A percentile compares a stretch with the other conserved stretches of the same genome.
These are phyloP conservation scores for Endotrypanum monterogeii DNA, from an alignment of 208 protist species.

Conservation along the genomic window DNA sequence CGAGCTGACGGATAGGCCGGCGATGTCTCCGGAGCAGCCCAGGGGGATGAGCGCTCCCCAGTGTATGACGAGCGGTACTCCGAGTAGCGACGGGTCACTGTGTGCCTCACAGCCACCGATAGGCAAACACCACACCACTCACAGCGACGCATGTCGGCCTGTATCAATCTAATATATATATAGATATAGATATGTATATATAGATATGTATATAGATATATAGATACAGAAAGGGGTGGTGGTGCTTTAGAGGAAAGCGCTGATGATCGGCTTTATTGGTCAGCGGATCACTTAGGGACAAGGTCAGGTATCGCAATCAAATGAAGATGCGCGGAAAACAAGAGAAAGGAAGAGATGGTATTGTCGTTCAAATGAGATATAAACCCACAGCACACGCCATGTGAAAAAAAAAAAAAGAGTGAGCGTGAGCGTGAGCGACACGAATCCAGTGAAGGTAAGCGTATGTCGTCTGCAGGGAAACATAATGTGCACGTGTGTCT, in stretches of 20 bases:
- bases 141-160: constrained; percentile 1
- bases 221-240: not conserved
- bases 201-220: not conserved
- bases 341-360: not conserved
- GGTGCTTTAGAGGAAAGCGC: no score
- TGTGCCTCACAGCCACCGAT: constrained; percentile 4
- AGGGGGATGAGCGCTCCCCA: constrained; percentile 35
- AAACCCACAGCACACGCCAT: no score
- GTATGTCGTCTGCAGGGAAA: not conserved
- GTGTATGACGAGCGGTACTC: constrained; percentile 51
- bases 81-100: constrained; percentile 32
- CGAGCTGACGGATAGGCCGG: constrained; percentile 59
- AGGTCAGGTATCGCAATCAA: no score
- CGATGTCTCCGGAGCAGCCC: constrained; percentile 31
- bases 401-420: no score
- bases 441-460: not conserved
- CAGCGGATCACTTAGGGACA: no score
- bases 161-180: not conserved
- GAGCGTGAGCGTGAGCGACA: no score
- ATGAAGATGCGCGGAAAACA: no score
- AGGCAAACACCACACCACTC: not conserved
- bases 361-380: no score
- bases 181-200: not conserved
- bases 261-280: no score
- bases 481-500: not conserved